Base-by-base conservation (phyloP, 1,284 basidiomycete species). In the Hemileia vastatrix region DNA sequence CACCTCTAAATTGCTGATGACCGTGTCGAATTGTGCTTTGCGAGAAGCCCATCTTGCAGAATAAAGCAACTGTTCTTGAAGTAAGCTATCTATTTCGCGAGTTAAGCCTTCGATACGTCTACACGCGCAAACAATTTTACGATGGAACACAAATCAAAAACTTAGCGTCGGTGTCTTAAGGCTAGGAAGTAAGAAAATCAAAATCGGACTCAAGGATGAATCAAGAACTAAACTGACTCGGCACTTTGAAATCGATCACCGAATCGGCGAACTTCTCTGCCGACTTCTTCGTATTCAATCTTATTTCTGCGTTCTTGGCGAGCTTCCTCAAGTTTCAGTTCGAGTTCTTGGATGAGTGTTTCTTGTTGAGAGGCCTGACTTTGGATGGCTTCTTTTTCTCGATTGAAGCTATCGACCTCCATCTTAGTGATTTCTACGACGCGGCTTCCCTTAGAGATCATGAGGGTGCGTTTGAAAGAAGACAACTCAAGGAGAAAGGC, bases 221-320 rank as follows among this genome's bases (percentile, higher is more conserved):
- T 36, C 19, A 50, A 15, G 47, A 31, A 57, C 24, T 27, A 32
- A 57, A 47, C 57, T 33, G 51, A 53, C 57, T 51, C 57, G 32
- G 57, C 57, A 54, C 57, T 60, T 54, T 52, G 48, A 43, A 60
- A 60, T 47, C 57, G 57, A 51, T 60, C 57, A 47, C 57, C 49
- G 43, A 53, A 60, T 23, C 57, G n/a, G 6, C 57, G 18, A 33
- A 60, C 57, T 53, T 60, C 57, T 45, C 53, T 60, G 15, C 57
- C 57, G 19, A 60, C 53, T 33, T 60, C 57, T 54, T 60, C 57
- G 44, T 60, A 60, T 18, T 53, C 50, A 3, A 60, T 60, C 36
- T 60, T 60, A 33, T 60, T 60, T 9, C 27, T 53, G 4, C 57
- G 27, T 43, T 60, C 57, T 27, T 50, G 15, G 5, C 57, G 11